phyloP scores from a whole-genome alignment of 2,329 filamentous ascomycete species.

The Claviceps pazoutovae region DNA sequence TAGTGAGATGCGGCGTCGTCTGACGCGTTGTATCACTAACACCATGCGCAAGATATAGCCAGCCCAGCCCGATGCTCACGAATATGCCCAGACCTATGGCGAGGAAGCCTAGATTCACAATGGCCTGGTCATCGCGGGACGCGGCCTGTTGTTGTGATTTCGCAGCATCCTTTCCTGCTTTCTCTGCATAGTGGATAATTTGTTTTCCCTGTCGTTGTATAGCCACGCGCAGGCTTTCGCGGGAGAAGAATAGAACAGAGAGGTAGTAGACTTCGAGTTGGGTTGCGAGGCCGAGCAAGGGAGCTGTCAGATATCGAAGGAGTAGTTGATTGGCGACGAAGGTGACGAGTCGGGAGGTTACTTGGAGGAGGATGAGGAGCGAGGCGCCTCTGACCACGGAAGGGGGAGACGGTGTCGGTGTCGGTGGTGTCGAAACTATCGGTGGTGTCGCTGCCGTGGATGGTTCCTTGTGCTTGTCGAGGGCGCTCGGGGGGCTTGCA shows the following conservation, averaged over 20 bases:
- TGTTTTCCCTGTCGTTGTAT: slow-evolving; percentile 55
- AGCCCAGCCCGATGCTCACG: slow-evolving; percentile 49
- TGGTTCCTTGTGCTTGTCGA: too few relatives aligned
- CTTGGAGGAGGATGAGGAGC: slow-evolving; percentile 75
- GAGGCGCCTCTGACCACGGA: slow-evolving; percentile 56
- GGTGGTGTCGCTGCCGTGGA: too few relatives aligned
- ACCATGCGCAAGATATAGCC: slow-evolving; percentile 49
- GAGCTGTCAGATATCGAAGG: slow-evolving; percentile 74
- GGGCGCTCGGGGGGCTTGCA: too few relatives aligned
- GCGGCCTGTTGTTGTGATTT: slow-evolving; percentile 2
- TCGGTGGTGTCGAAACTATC: neutral
- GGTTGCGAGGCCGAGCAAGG: slow-evolving; percentile 69
- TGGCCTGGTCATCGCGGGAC: slow-evolving; percentile 47
- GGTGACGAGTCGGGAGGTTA: slow-evolving; percentile 74
- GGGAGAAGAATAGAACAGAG: slow-evolving; percentile 84
- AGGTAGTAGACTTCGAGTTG: slow-evolving; percentile 90
- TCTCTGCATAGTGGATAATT: neutral
- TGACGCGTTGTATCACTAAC: slow-evolving; percentile 31
- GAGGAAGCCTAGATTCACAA: slow-evolving; percentile 80
- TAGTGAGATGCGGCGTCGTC: slow-evolving; percentile 51
- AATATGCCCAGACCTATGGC: slow-evolving; percentile 54
- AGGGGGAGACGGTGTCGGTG: slow-evolving; percentile 1
- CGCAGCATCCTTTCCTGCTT: slow-evolving; percentile 1
- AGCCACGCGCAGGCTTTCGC: slow-evolving; percentile 83
- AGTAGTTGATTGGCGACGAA: slow-evolving; percentile 88